Conservation (phyloP, 192 early-diverging fungal species). For the Thamnidium elegans region DNA sequence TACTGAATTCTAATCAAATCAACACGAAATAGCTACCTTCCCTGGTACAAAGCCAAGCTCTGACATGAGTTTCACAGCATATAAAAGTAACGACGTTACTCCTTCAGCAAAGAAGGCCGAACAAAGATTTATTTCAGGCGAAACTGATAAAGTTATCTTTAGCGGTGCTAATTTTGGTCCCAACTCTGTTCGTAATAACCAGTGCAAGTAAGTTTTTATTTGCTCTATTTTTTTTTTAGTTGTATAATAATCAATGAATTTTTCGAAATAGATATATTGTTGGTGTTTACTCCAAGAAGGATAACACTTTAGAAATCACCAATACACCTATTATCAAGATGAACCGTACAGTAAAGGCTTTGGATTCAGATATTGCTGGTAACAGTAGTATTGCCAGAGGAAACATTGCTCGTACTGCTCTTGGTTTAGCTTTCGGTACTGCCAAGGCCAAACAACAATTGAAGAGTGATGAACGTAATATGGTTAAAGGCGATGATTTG, state of each 20-base stretch:
- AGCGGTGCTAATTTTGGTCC: conserved; percentile 69
- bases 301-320: conserved; percentile 54
- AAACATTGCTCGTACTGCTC: conserved; percentile 61
- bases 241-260: neutral
- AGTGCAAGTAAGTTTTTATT: conserved; percentile 41
- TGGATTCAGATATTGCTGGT: conserved; percentile 31
- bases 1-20: neutral
- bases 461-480: conserved; percentile 80
- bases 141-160: conserved; percentile 74
- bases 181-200: conserved; percentile 36
- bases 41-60: conserved; percentile 45
- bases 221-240: neutral
- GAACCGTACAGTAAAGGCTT: conserved; percentile 66
- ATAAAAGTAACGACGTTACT: conserved; percentile 31
- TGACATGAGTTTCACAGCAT: conserved; percentile 40
- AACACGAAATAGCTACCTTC: conserved; percentile 39
- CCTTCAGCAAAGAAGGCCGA: conserved; percentile 34
- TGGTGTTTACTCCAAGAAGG: conserved; percentile 72
- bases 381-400: conserved; percentile 41
- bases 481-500: conserved; percentile 71
- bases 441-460: conserved; percentile 85
- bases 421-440: conserved; percentile 93
- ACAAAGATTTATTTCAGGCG: conserved; percentile 51
- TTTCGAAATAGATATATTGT: conserved; percentile 64
- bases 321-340: conserved; percentile 65